Evolutionary conservation across 805 yeast genomes (phyloP).

Genomic region (Pichia paraexigua): DNA sequence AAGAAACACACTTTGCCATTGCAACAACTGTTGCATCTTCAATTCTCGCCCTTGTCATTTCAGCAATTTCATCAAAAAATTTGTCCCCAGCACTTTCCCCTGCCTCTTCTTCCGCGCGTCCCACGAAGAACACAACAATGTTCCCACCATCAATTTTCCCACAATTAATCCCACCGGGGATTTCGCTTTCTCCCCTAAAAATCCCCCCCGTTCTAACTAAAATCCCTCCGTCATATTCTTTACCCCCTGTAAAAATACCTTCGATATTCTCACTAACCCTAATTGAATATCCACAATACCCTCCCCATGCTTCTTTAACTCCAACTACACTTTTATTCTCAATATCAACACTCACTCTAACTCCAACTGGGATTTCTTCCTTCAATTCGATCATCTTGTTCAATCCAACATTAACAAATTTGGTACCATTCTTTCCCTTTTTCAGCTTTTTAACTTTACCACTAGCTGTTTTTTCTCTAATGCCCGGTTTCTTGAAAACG

Average conservation of each 20-base stretch:
- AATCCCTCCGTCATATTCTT: slow-evolving; percentile 63
- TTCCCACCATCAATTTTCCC: background rate
- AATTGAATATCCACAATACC: slow-evolving; percentile 67
- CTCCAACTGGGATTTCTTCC: slow-evolving; percentile 65
- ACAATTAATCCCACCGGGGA: no score
- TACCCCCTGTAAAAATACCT: slow-evolving; percentile 52
- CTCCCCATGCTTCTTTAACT: slow-evolving; percentile 57
- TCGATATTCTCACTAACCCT: slow-evolving; percentile 56
- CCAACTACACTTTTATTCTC: slow-evolving; percentile 56
- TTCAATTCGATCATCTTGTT: slow-evolving; percentile 48
- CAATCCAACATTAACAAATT: slow-evolving; percentile 27
- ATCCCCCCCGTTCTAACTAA: slow-evolving; percentile 51
- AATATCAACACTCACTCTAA: slow-evolving; percentile 73
- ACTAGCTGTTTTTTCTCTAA: slow-evolving; percentile 27
- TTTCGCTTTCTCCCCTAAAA: background rate
- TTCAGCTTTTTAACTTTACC: slow-evolving; percentile 38
- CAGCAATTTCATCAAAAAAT: no score
- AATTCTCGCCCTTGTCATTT: no score
- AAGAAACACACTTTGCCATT: background rate
- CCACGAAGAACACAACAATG: background rate
- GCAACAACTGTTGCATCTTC: background rate
- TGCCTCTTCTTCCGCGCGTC: no score
- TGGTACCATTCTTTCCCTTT: slow-evolving; percentile 56
- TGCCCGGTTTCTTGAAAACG: slow-evolving; percentile 31
- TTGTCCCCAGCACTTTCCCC: no score